Percentiles rank a stretch among this genome's conserved stretches.
Evolutionary conservation across 2,329 filamentous ascomycete species (phyloP).

Genomic region (Aspergillus intermedius): DNA sequence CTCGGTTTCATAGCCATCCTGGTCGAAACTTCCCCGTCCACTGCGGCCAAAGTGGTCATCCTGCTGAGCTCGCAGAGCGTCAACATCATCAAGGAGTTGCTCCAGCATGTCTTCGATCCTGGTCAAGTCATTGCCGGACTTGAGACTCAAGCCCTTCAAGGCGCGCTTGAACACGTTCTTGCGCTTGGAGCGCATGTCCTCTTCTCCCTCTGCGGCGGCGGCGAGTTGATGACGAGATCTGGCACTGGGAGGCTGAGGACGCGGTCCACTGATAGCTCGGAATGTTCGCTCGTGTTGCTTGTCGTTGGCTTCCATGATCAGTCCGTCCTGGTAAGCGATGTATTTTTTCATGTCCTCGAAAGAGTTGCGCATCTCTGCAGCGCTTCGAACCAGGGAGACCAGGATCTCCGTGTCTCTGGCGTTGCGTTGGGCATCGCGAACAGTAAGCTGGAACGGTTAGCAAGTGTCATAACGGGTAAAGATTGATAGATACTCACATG

Average conservation of each 20-base stretch:
- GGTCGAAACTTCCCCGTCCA: slow-evolving; percentile 50
- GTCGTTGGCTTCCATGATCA: slow-evolving; percentile 80
- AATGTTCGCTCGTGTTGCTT: slow-evolving; percentile 83
- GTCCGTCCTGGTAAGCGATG: slow-evolving; percentile 80
- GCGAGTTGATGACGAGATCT: slow-evolving; percentile 49
- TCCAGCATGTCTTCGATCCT: slow-evolving; percentile 90
- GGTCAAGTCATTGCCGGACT: slow-evolving; percentile 78
- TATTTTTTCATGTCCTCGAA: slow-evolving; percentile 94
- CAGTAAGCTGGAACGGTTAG: slow-evolving; percentile 61
- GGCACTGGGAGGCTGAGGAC: slow-evolving; percentile 67
- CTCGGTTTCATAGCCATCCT: slow-evolving; percentile 78
- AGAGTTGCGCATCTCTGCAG: slow-evolving; percentile 92
- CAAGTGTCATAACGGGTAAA: slow-evolving; percentile 1
- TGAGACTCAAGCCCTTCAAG: slow-evolving; percentile 81
- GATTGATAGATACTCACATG: slow-evolving; percentile 53
- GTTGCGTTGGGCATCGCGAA: slow-evolving; percentile 91
- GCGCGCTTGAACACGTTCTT: slow-evolving; percentile 91
- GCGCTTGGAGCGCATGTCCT: slow-evolving; percentile 66
- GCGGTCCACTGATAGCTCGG: slow-evolving; percentile 74
- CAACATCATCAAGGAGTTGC: slow-evolving; percentile 85
- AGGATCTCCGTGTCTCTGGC: slow-evolving; percentile 94
- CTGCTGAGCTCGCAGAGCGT: slow-evolving; percentile 63
- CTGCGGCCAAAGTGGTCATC: slow-evolving; percentile 29
- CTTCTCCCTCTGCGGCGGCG: slow-evolving; percentile 45
- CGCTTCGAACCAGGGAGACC: slow-evolving; percentile 85